Conservation (phyloP, 257 asterid genomes). For the Thymus mandschuricus region DNA sequence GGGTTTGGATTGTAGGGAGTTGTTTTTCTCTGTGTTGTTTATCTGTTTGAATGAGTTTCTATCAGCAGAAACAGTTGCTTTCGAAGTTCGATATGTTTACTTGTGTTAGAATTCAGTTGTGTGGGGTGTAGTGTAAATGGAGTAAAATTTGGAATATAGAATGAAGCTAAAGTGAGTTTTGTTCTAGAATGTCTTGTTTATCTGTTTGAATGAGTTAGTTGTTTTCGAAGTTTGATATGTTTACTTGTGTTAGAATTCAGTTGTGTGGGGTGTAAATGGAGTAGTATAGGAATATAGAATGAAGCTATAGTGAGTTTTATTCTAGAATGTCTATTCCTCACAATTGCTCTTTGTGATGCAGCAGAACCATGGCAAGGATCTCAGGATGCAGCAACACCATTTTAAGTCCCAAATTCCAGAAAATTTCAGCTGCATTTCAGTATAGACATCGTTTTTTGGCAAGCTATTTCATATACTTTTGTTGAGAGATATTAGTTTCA, state of each 20-base stretch:
- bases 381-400: too few species aligned
- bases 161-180: background rate
- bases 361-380: too few species aligned
- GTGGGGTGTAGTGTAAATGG: background rate
- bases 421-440: too few species aligned
- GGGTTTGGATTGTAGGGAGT: too few species aligned
- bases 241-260: background rate
- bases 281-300: slow-evolving; percentile 3
- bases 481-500: background rate
- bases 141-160: background rate
- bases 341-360: too few species aligned
- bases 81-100: background rate
- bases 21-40: background rate
- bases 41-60: background rate
- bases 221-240: too few species aligned
- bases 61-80: background rate
- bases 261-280: background rate
- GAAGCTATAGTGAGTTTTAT: background rate
- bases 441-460: background rate
- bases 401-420: background rate
- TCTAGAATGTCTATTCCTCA: too few species aligned
- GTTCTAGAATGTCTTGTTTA: too few species aligned
- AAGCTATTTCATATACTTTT: background rate
- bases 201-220: too few species aligned
- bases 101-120: background rate